Evolutionary conservation across 2,329 filamentous ascomycete species (phyloP).

Genomic region (Ascochyta lentis): DNA sequence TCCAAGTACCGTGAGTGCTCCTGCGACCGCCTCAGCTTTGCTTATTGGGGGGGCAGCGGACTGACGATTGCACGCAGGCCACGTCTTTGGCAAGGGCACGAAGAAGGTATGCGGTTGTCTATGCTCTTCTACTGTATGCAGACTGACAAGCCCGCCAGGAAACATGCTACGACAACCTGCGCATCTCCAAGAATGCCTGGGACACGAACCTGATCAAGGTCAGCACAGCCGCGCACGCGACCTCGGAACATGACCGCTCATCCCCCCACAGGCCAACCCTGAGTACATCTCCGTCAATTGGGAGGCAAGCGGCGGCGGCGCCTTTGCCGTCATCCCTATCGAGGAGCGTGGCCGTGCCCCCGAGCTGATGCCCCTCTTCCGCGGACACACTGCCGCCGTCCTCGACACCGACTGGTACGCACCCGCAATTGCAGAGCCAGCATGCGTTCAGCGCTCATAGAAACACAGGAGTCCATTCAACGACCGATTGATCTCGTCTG

Average conservation of each 20-base stretch:
- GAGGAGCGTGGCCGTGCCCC: constrained; percentile 89
- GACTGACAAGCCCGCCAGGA: constrained; percentile 60
- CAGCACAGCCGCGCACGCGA: constrained; percentile 46
- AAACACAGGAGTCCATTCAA: constrained; percentile 86
- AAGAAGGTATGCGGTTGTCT: constrained; percentile 68
- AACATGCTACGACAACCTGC: constrained; percentile 97
- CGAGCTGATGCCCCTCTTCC: constrained; percentile 91
- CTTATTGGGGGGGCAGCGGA: constrained; percentile 30
- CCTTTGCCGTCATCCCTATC: constrained; percentile 93
- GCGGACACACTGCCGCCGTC: constrained; percentile 93
- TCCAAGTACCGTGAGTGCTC: constrained; percentile 71
- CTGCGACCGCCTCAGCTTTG: constrained; percentile 28
- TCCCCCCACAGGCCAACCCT: constrained; percentile 76
- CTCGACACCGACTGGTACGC: constrained; percentile 93
- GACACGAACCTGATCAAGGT: constrained; percentile 99
- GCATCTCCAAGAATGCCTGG: constrained; percentile 98
- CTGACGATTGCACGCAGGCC: constrained; percentile 66
- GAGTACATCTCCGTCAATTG: constrained; percentile 98
- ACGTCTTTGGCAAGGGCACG: constrained; percentile 95
- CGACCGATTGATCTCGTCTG: constrained; percentile 89
- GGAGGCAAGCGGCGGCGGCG: constrained; percentile 94
- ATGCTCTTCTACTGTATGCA: not conserved
- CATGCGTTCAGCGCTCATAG: constrained; percentile 22
- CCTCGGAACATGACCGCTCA: constrained; percentile 39
- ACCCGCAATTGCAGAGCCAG: not conserved